Percentiles rank a stretch among this genome's conserved stretches.
These are phyloP conservation scores for Kregervanrija fluxuum DNA, from an alignment of 805 yeast genomes.

Conservation along the genomic window DNA sequence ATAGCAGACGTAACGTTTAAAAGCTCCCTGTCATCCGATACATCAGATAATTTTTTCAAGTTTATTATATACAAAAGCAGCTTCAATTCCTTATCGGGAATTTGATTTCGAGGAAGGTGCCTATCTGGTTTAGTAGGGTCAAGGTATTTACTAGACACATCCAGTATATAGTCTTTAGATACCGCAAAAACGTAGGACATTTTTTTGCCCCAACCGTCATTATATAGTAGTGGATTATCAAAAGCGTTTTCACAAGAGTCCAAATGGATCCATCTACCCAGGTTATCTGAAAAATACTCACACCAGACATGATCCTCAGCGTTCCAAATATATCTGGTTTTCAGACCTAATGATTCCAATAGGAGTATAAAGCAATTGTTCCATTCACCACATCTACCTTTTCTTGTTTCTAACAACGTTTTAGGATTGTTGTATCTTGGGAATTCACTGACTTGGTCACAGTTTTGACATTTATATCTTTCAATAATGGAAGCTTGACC, in stretches of 20 bases:
- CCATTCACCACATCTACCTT: slow-evolving; percentile 96
- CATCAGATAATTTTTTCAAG: slow-evolving; percentile 21
- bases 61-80: slow-evolving; percentile 33
- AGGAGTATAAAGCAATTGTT: slow-evolving; percentile 74
- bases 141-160: slow-evolving; percentile 67
- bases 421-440: slow-evolving; percentile 71
- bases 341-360: slow-evolving; percentile 56
- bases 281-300: slow-evolving; percentile 62
- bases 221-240: slow-evolving; percentile 74
- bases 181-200: slow-evolving; percentile 85
- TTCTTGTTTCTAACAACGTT: slow-evolving; percentile 50
- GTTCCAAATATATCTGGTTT: slow-evolving; percentile 76
- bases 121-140: slow-evolving; percentile 25
- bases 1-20: slow-evolving; percentile 32
- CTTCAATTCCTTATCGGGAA: slow-evolving; percentile 34
- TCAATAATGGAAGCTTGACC: slow-evolving; percentile 58
- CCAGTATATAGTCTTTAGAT: slow-evolving; percentile 52
- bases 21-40: slow-evolving; percentile 29
- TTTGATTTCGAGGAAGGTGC: slow-evolving; percentile 39
- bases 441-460: slow-evolving; percentile 46
- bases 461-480: slow-evolving; percentile 50
- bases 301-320: slow-evolving; percentile 96
- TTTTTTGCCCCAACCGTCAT: slow-evolving; percentile 84
- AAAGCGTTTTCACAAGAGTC: slow-evolving; percentile 85
- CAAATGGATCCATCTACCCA: slow-evolving; percentile 75